Conservation (phyloP, 768 basidiomycete genomes). For the Kwoniella dejecticola region DNA sequence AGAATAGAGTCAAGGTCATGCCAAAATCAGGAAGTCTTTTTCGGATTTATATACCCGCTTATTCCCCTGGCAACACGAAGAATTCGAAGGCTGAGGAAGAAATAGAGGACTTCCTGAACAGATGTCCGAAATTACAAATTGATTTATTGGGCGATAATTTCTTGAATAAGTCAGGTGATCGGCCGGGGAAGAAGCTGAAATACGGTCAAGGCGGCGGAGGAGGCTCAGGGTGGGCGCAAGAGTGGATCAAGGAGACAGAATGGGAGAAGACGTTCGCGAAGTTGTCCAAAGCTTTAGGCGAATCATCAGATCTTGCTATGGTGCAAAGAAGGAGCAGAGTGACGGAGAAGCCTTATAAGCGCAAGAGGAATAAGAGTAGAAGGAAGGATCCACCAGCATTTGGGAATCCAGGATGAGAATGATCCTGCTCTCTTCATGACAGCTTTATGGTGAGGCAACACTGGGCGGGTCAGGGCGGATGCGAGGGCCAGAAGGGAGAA, state of each 20-base stretch:
- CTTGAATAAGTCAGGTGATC: constrained; percentile 41
- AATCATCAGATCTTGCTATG: neutral
- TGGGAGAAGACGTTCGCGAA: constrained; percentile 27
- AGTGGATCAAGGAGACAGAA: constrained; percentile 42
- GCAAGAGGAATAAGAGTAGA: constrained; percentile 35
- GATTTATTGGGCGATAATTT: constrained; percentile 46
- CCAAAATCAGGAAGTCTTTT: constrained; percentile 51
- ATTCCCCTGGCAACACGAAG: constrained; percentile 35
- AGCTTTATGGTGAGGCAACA: no score
- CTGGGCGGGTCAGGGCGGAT: no score
- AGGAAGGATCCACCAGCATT: constrained; percentile 48
- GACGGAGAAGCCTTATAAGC: constrained; percentile 8
- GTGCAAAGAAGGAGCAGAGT: neutral
- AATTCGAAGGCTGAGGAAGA: constrained; percentile 11
- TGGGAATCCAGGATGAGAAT: constrained; percentile 23
- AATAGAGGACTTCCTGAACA: constrained; percentile 17
- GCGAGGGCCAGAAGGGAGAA: no score
- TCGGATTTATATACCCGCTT: constrained; percentile 44
- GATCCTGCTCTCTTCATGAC: no score
- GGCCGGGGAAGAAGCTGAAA: constrained; percentile 53
- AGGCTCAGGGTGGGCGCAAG: constrained; percentile 50
- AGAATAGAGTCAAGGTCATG: constrained; percentile 35
- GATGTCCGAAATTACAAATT: constrained; percentile 39
- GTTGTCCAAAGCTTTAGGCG: constrained; percentile 20
- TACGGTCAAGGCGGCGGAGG: constrained; percentile 38